Evolutionary conservation across 192 early-diverging fungal species (phyloP).

Genomic region (Gamsiella multidivaricata): DNA sequence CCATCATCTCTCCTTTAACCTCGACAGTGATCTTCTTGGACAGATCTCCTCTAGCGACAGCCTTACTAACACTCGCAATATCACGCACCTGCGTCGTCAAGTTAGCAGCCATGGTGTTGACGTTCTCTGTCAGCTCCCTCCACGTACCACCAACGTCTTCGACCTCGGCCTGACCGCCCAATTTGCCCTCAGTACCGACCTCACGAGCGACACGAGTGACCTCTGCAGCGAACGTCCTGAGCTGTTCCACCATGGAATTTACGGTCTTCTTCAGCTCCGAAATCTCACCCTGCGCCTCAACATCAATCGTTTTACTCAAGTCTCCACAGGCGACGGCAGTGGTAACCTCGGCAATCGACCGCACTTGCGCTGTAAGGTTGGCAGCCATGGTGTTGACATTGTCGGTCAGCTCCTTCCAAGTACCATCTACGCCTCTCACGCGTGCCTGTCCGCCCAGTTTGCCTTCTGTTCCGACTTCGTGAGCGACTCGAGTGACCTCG

Average conservation of each 20-base stretch:
- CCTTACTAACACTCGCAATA: slow-evolving; percentile 71
- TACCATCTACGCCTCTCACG: slow-evolving; percentile 67
- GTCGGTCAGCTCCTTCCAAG: slow-evolving; percentile 75
- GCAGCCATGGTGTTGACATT: slow-evolving; percentile 76
- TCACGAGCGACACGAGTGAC: slow-evolving; percentile 77
- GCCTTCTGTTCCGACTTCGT: slow-evolving; percentile 78
- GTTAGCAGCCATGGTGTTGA: slow-evolving; percentile 75
- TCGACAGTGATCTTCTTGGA: slow-evolving; percentile 69
- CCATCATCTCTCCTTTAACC: slow-evolving; percentile 68
- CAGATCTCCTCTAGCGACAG: slow-evolving; percentile 66
- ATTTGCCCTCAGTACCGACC: slow-evolving; percentile 74
- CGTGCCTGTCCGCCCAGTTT: slow-evolving; percentile 73
- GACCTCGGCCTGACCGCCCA: slow-evolving; percentile 74
- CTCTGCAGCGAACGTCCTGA: slow-evolving; percentile 65
- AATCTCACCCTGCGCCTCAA: slow-evolving; percentile 68
- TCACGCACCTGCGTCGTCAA: slow-evolving; percentile 73
- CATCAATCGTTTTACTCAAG: slow-evolving; percentile 66
- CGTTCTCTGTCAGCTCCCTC: slow-evolving; percentile 73
- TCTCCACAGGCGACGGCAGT: slow-evolving; percentile 69
- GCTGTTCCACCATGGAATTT: slow-evolving; percentile 67
- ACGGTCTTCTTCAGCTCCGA: slow-evolving; percentile 65
- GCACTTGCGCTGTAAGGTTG: slow-evolving; percentile 72
- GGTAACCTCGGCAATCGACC: slow-evolving; percentile 70
- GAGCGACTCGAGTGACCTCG: slow-evolving; percentile 75
- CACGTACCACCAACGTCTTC: slow-evolving; percentile 70